These are phyloP conservation scores for Yamadazyma paraphyllophila DNA, from an alignment of 805 yeast genomes.

Conservation along the genomic window DNA sequence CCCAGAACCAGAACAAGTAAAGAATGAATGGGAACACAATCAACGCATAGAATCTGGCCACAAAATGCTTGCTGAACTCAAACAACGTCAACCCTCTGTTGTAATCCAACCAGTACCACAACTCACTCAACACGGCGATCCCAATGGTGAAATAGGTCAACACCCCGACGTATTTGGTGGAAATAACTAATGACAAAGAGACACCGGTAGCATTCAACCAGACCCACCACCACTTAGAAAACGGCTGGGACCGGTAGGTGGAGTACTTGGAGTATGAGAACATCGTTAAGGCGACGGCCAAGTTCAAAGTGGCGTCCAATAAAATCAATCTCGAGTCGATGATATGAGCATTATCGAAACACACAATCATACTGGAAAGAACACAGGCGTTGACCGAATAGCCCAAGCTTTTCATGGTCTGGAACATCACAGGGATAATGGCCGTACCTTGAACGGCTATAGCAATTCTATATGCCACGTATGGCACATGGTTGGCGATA, in stretches of 20 bases:
- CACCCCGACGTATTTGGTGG: conserved; percentile 95
- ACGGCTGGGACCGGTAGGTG: conserved; percentile 62
- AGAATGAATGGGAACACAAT: conserved; percentile 78
- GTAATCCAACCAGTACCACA: conserved; percentile 84
- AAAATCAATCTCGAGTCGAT: conserved; percentile 87
- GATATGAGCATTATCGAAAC: conserved; percentile 87
- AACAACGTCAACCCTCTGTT: conserved; percentile 60
- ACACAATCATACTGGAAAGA: conserved; percentile 72
- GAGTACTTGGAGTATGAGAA: conserved; percentile 78
- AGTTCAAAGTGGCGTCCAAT: conserved; percentile 84
- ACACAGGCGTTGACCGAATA: conserved; percentile 76
- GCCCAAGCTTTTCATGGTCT: conserved; percentile 81
- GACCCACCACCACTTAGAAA: conserved; percentile 72
- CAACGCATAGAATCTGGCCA: conserved; percentile 68
- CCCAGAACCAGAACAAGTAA: conserved; percentile 86
- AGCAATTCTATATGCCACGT: conserved; percentile 74
- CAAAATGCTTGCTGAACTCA: conserved; percentile 64
- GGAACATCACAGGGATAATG: conserved; percentile 80
- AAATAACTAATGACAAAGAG: conserved; percentile 84
- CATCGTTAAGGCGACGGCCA: conserved; percentile 79
- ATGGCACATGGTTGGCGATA: conserved; percentile 77
- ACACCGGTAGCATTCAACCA: conserved; percentile 88
- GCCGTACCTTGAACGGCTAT: conserved; percentile 79
- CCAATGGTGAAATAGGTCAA: conserved; percentile 90
- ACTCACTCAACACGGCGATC: conserved; percentile 75